Conservation (phyloP, 208 protist genomes). For the Leishmania tarentolae region DNA sequence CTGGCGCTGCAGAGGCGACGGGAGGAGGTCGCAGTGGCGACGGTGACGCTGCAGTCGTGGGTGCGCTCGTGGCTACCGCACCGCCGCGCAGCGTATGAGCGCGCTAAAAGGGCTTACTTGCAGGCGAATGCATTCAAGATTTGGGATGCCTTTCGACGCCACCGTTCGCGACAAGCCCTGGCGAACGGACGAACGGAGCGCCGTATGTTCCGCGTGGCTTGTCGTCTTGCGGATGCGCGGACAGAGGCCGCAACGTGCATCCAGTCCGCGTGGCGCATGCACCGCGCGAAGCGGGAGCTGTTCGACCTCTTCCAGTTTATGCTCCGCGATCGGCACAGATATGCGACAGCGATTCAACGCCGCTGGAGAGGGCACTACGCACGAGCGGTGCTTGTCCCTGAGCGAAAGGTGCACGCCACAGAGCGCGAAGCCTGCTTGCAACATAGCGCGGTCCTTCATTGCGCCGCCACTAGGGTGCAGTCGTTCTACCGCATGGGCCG, state of each 20-base stretch:
- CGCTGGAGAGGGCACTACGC: conserved; percentile 49
- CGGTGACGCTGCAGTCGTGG: conserved; percentile 46
- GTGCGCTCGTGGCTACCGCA: conserved; percentile 44
- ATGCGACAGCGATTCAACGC: conserved; percentile 52
- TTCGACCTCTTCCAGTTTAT: conserved; percentile 50
- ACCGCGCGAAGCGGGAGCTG: conserved; percentile 13
- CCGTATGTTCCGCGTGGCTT: conserved; percentile 8
- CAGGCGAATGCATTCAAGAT: conserved; percentile 30
- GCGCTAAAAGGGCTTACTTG: background rate
- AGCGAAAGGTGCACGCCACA: background rate
- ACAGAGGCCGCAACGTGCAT: conserved; percentile 56
- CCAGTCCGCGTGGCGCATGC: conserved; percentile 65
- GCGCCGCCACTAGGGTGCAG: conserved; percentile 46
- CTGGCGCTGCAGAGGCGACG: conserved; percentile 37
- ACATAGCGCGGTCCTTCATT: conserved; percentile 9
- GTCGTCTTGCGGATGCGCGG: conserved; percentile 11
- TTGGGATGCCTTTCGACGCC: conserved; percentile 31
- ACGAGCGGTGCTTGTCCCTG: conserved; percentile 7
- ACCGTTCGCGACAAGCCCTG: conserved; percentile 20
- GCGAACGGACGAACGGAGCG: background rate
- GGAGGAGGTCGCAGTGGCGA: conserved; percentile 62
- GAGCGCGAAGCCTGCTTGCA: conserved; percentile 11
- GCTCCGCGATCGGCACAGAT: conserved; percentile 49
- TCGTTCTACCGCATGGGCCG: conserved; percentile 68
- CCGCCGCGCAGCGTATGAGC: conserved; percentile 2